Evolutionary conservation across 495 filamentous ascomycete species (phyloP), one percentile per base, ranked within the genome.

Genomic region (Neurospora sp.): DNA sequence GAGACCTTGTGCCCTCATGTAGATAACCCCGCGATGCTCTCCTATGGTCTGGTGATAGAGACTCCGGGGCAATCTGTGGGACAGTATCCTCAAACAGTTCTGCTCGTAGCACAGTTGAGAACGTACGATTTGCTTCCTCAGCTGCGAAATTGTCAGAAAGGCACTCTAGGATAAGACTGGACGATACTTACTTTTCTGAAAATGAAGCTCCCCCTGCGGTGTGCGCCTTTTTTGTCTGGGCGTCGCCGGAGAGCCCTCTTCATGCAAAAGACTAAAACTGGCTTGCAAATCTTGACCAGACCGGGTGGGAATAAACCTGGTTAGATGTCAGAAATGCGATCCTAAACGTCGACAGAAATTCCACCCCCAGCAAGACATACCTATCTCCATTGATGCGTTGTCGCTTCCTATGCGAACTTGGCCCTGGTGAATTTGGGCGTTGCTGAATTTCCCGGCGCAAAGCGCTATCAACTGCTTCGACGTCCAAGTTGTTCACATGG

Each of bases 251-350:
- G 95, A 97, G 16, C 91, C 92, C 79, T 97, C 93, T 70, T 97
- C 95, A 78, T 96, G 92, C 27, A 98, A 86, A 72, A 99, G 86
- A 79, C 89, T 95, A 80, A 93, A 98, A 77, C 93, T 94, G 40
- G 96, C 93, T 77, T 94, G 92, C 31, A 98, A 84, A 80, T 99
- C 96, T 80, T 96, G 93, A 9, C 96, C 96, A 71, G 94, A 92
- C 16, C 96, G 91, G 79, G 96, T 94, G 39, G 96, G 96, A 75
- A 99, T 98, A 78, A 99, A 99, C 77, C 95, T 97, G 77, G 35
- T 76, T 16, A 66, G 23, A 66, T 66, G 54, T 66, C 54, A 66
- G 54, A 66, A 7, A 66, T 14, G 11, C 10, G 20, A 60, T 66
- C 54, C 27, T 66, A 3, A 6, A 66, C 10, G 54, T 18, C 6